A percentile compares a stretch with the other conserved stretches of the same genome.
phyloP scores from a whole-genome alignment of 148 eudicot genomes.

The Rhododendron ferrugineum region DNA sequence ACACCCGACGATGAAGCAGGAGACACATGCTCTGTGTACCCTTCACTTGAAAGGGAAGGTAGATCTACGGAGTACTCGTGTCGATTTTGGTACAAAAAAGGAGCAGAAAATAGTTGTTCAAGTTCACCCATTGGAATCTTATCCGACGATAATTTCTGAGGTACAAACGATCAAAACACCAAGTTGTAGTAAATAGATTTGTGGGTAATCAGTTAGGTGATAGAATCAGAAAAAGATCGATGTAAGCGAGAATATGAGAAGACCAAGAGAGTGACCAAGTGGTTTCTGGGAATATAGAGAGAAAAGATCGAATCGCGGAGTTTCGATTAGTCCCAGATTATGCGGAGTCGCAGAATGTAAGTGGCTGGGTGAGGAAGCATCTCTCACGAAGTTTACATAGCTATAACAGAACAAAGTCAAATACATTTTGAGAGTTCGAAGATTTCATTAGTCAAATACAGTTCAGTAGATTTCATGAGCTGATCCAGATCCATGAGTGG shows the following conservation, averaged over 20 bases:
- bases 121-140: constrained; percentile 3
- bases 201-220: not conserved
- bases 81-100: constrained; percentile 16
- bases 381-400: not conserved
- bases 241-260: not conserved
- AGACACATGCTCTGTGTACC: not conserved
- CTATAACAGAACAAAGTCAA: too few relatives aligned
- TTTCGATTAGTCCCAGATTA: too few relatives aligned
- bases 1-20: constrained; percentile 11
- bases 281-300: not conserved
- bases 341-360: too few relatives aligned
- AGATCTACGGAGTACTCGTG: constrained; percentile 8
- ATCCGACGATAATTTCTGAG: not conserved
- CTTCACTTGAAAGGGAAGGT: constrained; percentile 4
- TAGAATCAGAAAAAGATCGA: not conserved
- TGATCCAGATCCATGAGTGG: too few relatives aligned
- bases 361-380: not conserved
- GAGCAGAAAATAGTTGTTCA: constrained; percentile 11
- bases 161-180: not conserved
- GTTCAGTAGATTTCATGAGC: too few relatives aligned
- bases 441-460: too few relatives aligned
- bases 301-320: too few relatives aligned
- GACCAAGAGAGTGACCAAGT: not conserved
- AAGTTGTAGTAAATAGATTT: not conserved
- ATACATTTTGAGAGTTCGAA: too few relatives aligned